These are phyloP conservation scores for Pezicula radicicola DNA, from an alignment of 2,329 filamentous ascomycete species.

Conservation along the genomic window DNA sequence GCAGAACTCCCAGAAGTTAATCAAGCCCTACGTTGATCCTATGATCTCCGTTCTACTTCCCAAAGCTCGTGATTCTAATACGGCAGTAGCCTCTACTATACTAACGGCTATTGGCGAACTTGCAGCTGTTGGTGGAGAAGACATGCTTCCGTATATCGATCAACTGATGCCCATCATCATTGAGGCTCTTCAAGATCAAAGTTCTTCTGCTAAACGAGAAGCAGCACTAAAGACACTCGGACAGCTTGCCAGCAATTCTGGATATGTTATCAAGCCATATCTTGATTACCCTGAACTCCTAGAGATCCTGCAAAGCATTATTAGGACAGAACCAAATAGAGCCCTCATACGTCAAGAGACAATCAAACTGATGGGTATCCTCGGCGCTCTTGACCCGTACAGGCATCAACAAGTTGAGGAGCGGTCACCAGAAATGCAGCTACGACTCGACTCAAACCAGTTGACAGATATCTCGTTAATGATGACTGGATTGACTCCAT, in stretches of 20 bases:
- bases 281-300: conserved; percentile 91
- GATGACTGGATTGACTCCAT: conserved; percentile 95
- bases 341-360: conserved; percentile 87
- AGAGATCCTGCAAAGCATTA: conserved; percentile 89
- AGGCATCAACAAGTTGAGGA: conserved; percentile 95
- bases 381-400: conserved; percentile 93
- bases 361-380: conserved; percentile 92
- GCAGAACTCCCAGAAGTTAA: conserved; percentile 85
- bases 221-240: conserved; percentile 87
- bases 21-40: conserved; percentile 94
- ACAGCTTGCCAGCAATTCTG: conserved; percentile 90
- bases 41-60: conserved; percentile 95
- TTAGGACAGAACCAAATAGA: conserved; percentile 82
- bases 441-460: conserved; percentile 57
- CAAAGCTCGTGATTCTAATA: conserved; percentile 80
- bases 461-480: conserved; percentile 94
- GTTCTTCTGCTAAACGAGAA: conserved; percentile 84
- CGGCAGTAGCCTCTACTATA: conserved; percentile 91
- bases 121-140: conserved; percentile 87
- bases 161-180: conserved; percentile 94
- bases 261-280: conserved; percentile 96
- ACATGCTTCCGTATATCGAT: conserved; percentile 90
- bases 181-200: conserved; percentile 89
- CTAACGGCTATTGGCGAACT: conserved; percentile 92
- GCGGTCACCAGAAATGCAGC: conserved; percentile 77